Evolutionary conservation across 495 filamentous ascomycete species (phyloP).

Genomic region (Penicillium alfredii): DNA sequence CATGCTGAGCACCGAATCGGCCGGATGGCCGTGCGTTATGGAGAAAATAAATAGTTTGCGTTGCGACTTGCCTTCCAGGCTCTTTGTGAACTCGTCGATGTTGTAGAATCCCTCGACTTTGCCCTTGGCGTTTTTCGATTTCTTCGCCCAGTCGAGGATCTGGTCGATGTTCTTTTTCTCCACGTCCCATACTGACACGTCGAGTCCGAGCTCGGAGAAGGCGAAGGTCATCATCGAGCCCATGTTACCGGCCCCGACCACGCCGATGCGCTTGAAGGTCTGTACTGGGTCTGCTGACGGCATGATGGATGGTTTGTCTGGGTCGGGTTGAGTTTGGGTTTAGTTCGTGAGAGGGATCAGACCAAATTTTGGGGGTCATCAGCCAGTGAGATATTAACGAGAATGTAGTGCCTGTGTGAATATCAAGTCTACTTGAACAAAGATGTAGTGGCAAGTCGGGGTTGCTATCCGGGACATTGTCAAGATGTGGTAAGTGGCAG

Average conservation of each 20-base stretch:
- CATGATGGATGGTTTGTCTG: conserved; percentile 16
- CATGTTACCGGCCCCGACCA: conserved; percentile 63
- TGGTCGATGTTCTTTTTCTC: conserved; percentile 44
- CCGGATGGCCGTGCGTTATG: conserved; percentile 62
- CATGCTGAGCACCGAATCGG: conserved; percentile 57
- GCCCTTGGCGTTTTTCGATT: conserved; percentile 21
- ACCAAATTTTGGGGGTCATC: no score
- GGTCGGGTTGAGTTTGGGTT: no score
- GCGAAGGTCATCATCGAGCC: conserved; percentile 60
- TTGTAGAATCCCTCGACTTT: conserved; percentile 32
- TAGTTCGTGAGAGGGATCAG: no score
- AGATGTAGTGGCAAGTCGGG: conserved; percentile 14
- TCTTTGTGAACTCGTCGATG: conserved; percentile 36
- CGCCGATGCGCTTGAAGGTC: conserved; percentile 46
- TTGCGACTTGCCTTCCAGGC: conserved; percentile 29
- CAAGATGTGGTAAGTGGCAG: conserved; percentile 16
- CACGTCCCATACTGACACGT: conserved; percentile 58
- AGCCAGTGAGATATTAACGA: not conserved
- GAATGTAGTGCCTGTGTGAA: not conserved
- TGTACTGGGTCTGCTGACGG: conserved; percentile 14
- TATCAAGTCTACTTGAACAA: conserved; percentile 8
- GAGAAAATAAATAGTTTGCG: conserved; percentile 57
- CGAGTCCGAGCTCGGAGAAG: conserved; percentile 55
- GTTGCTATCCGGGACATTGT: conserved; percentile 7
- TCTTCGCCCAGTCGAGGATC: conserved; percentile 16